Evolutionary conservation across 495 filamentous ascomycete species (phyloP).

Genomic region (Lichenothelia convexa): DNA sequence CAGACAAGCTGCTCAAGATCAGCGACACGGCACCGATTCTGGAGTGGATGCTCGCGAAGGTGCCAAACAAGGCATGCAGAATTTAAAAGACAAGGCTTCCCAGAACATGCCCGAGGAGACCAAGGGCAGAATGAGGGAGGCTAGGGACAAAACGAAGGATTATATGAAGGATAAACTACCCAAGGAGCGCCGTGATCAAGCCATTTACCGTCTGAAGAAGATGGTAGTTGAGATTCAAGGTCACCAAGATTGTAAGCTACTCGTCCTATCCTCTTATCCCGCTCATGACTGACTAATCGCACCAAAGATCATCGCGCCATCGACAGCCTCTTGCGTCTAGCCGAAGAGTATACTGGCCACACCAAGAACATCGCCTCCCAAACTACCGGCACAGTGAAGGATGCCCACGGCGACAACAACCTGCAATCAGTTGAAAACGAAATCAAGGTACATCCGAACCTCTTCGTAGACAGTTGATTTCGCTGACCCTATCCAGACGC

Average conservation of each 20-base stretch:
- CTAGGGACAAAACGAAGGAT: constrained; percentile 40
- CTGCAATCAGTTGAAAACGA: constrained; percentile 58
- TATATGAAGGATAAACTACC: constrained; percentile 76
- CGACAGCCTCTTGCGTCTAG: constrained; percentile 63
- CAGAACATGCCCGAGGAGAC: constrained; percentile 42
- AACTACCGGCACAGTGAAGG: constrained; percentile 46
- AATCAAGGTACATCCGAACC: constrained; percentile 37
- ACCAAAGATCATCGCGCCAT: constrained; percentile 60
- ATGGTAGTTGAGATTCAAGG: constrained; percentile 93
- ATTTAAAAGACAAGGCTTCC: constrained; percentile 29
- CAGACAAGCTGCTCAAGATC: constrained; percentile 26
- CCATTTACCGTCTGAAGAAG: constrained; percentile 88
- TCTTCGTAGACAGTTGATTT: constrained; percentile 15
- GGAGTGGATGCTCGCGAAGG: constrained; percentile 39
- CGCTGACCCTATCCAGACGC: constrained; percentile 43
- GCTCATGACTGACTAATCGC: constrained; percentile 3
- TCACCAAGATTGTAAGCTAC: constrained; percentile 59
- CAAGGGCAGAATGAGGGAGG: constrained; percentile 38
- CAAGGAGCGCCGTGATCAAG: constrained; percentile 83
- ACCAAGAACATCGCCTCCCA: constrained; percentile 43
- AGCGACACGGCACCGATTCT: constrained; percentile 24
- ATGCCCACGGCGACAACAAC: constrained; percentile 39
- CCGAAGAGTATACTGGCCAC: constrained; percentile 72
- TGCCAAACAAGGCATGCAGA: constrained; percentile 27
- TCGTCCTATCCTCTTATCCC: neutral